A percentile compares a stretch with the other conserved stretches of the same genome.
These are phyloP conservation scores for Drosera spatulata DNA, from an alignment of 179 eudicot genomes.

Conservation along the genomic window DNA sequence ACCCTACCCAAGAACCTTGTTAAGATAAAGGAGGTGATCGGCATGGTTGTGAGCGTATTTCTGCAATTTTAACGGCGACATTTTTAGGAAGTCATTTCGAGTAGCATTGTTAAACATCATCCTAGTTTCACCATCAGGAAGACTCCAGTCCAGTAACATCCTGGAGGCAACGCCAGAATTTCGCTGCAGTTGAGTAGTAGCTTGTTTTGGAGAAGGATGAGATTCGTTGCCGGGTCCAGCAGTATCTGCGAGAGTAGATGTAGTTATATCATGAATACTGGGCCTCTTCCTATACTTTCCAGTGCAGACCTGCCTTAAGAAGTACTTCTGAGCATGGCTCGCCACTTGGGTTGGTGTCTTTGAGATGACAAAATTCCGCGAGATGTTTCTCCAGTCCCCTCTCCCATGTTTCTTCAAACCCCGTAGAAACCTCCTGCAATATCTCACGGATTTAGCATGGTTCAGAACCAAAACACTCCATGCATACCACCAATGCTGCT, in stretches of 20 bases:
- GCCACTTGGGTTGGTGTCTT: conserved; percentile 79
- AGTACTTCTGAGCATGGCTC: conserved; percentile 84
- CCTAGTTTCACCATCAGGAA: conserved; percentile 19
- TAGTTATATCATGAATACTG: conserved; percentile 72
- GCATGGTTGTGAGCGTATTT: conserved; percentile 14
- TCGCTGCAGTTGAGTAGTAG: conserved; percentile 8
- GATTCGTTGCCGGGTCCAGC: conserved; percentile 12
- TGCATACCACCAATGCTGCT: too few species aligned
- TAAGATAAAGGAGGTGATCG: conserved; percentile 15
- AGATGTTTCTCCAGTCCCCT: conserved; percentile 77
- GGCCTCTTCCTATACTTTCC: conserved; percentile 65
- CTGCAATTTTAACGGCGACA: conserved; percentile 5
- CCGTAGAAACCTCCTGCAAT: conserved; percentile 49
- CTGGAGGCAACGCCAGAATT: conserved; percentile 20
- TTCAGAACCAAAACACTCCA: not conserved
- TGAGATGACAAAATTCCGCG: conserved; percentile 52
- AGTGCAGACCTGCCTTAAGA: conserved; percentile 47
- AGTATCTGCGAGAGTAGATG: conserved; percentile 22
- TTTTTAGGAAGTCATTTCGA: conserved; percentile 4
- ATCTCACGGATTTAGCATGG: not conserved
- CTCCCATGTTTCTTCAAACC: conserved; percentile 65
- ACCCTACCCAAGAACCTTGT: conserved; percentile 12
- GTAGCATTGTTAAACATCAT: conserved; percentile 26
- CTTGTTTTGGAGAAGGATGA: conserved; percentile 11
- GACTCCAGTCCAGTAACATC: conserved; percentile 27